These are phyloP conservation scores for Alternaria arborescens DNA, from an alignment of 2,329 filamentous ascomycete genomes.

Conservation along the genomic window DNA sequence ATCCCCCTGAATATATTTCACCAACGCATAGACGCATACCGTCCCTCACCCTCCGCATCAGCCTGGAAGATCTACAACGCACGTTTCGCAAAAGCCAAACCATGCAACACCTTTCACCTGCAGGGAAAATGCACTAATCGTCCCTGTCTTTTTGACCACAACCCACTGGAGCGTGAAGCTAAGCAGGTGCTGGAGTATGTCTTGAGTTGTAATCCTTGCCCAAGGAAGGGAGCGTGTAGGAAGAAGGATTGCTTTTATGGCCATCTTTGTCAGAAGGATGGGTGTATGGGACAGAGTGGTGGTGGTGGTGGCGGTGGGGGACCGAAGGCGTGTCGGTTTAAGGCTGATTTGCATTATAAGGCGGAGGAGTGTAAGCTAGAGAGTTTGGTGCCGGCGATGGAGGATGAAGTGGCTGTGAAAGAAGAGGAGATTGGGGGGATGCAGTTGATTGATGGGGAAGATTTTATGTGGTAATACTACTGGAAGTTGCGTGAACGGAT, in stretches of 20 bases:
- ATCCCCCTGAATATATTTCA: slow-evolving; percentile 59
- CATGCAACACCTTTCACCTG: slow-evolving; percentile 62
- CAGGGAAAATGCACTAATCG: slow-evolving; percentile 48
- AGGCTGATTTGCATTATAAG: slow-evolving; percentile 31
- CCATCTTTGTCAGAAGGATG: slow-evolving; percentile 55
- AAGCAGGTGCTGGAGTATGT: slow-evolving; percentile 56
- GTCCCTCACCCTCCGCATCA: slow-evolving; percentile 47
- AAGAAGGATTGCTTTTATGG: slow-evolving; percentile 56
- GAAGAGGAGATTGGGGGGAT: neutral
- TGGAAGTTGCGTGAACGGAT: neutral
- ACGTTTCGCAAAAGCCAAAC: slow-evolving; percentile 49
- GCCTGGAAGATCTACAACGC: slow-evolving; percentile 53
- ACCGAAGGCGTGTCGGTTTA: slow-evolving; percentile 36
- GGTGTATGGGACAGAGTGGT: slow-evolving; percentile 25
- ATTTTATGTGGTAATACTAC: slow-evolving; percentile 1
- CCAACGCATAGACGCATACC: slow-evolving; percentile 59
- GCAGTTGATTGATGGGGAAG: neutral
- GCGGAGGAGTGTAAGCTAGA: slow-evolving; percentile 27
- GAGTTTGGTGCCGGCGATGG: slow-evolving; percentile 31
- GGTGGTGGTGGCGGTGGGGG: neutral
- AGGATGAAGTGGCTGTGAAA: neutral
- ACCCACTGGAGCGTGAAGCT: slow-evolving; percentile 50
- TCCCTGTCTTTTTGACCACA: slow-evolving; percentile 58
- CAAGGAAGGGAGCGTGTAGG: slow-evolving; percentile 54
- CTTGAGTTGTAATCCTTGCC: slow-evolving; percentile 56